Conservation (phyloP, 768 basidiomycete genomes). For the Nidularia sp. region DNA sequence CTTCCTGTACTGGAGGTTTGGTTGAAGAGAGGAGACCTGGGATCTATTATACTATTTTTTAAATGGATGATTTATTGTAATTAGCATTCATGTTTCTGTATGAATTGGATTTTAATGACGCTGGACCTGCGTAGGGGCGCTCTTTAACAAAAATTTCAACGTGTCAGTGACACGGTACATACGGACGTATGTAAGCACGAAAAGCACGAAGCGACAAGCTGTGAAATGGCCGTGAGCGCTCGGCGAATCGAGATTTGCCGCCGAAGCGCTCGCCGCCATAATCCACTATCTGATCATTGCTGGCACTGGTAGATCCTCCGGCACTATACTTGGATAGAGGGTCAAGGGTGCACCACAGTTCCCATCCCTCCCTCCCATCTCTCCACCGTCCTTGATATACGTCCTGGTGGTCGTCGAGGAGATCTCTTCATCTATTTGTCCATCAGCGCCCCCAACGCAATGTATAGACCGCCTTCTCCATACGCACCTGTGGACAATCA, state of each 20-base stretch:
- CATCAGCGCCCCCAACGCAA: constrained; percentile 7
- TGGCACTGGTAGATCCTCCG: not conserved
- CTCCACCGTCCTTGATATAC: no score
- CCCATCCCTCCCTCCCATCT: constrained; percentile 1
- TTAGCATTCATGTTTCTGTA: not conserved
- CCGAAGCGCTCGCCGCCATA: not conserved
- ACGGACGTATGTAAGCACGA: no score
- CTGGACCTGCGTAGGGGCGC: no score
- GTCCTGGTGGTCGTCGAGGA: not conserved
- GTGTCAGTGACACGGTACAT: no score
- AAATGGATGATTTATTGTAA: not conserved
- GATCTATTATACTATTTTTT: no score
- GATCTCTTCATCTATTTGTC: not conserved
- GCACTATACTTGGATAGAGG: constrained; percentile 6
- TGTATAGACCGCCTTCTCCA: constrained; percentile 29
- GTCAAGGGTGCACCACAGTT: not conserved
- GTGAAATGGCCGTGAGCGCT: no score
- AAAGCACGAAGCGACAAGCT: no score
- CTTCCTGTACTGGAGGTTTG: constrained; percentile 76
- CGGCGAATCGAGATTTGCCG: no score
- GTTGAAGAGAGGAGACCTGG: constrained; percentile 17
- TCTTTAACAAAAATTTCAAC: no score
- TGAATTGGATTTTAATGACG: not conserved
- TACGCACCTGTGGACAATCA: constrained; percentile 18
- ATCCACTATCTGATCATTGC: no score